phyloP scores from a whole-genome alignment of 345 rosid species.

The Gossypium mustelinum region DNA sequence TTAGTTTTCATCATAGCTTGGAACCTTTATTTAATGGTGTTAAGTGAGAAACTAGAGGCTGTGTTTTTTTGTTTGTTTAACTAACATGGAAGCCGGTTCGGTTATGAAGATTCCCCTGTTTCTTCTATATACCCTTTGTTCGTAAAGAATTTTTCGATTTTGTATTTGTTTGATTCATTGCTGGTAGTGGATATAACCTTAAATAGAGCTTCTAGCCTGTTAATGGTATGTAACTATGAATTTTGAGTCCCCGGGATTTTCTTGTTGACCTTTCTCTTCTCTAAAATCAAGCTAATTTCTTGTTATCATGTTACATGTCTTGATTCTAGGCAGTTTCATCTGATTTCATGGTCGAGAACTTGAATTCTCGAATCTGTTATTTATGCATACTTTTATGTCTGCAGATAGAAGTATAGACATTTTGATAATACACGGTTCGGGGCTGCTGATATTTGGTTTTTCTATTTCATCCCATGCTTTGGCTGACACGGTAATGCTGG shows the following conservation, averaged over 20 bases:
- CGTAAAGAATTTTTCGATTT: background rate
- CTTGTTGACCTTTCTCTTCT: background rate
- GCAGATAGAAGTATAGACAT: conserved; percentile 3
- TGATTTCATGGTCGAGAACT: conserved; percentile 2
- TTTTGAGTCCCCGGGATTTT: background rate
- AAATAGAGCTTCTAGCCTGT: background rate
- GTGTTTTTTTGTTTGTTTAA: background rate
- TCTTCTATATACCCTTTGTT: background rate
- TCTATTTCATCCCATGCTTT: conserved; percentile 23
- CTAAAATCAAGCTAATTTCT: background rate
- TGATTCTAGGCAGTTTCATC: background rate
- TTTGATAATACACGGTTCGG: background rate
- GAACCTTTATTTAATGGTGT: conserved; percentile 16
- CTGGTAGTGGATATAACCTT: conserved; percentile 1
- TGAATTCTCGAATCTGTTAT: background rate
- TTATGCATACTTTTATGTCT: background rate
- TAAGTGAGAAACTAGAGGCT: conserved; percentile 5
- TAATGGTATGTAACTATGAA: background rate
- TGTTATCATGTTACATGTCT: background rate
- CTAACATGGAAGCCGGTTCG: conserved; percentile 1
- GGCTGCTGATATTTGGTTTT: conserved; percentile 17
- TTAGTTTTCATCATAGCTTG: conserved; percentile 12
- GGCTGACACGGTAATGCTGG: conserved; percentile 56
- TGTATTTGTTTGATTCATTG: conserved; percentile 8
- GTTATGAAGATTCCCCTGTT: conserved; percentile 21